These are phyloP conservation scores for Ascochyta pisi DNA, from an alignment of 2,329 filamentous ascomycete species.

Conservation along the genomic window DNA sequence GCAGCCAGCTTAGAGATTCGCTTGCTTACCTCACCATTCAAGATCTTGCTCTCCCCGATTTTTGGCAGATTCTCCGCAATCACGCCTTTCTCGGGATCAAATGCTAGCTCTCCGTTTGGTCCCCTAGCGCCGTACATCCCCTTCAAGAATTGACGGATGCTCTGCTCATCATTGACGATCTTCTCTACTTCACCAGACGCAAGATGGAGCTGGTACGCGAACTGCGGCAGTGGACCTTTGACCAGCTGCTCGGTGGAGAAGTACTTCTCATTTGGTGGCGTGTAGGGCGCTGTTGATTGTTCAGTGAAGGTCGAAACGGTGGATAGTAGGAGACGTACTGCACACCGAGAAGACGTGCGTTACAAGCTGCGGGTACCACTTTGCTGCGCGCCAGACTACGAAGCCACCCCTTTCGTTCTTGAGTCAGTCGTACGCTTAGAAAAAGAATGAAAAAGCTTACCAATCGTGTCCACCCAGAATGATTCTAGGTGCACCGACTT, in stretches of 20 bases:
- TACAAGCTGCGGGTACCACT: slow-evolving; percentile 73
- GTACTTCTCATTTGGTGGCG: slow-evolving; percentile 60
- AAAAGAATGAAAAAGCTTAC: slow-evolving; percentile 32
- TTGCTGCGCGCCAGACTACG: slow-evolving; percentile 75
- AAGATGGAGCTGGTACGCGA: slow-evolving; percentile 85
- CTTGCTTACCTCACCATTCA: slow-evolving; percentile 65
- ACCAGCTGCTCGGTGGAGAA: slow-evolving; percentile 67
- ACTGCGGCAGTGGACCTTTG: slow-evolving; percentile 67
- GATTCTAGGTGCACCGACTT: slow-evolving; percentile 64
- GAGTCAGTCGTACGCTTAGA: slow-evolving; percentile 9
- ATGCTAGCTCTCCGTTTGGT: slow-evolving; percentile 62
- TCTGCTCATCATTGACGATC: slow-evolving; percentile 60
- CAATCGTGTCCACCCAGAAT: slow-evolving; percentile 93
- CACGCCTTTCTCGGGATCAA: slow-evolving; percentile 68
- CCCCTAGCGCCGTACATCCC: slow-evolving; percentile 73
- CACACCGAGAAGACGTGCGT: slow-evolving; percentile 79
- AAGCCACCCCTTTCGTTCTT: slow-evolving; percentile 68
- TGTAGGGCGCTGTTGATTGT: slow-evolving; percentile 61
- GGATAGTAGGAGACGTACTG: slow-evolving; percentile 46
- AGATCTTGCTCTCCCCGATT: slow-evolving; percentile 63
- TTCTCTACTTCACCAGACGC: slow-evolving; percentile 64
- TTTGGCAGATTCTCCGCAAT: slow-evolving; percentile 67
- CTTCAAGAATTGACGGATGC: slow-evolving; percentile 73
- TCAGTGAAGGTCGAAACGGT: not conserved
- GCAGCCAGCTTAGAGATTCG: not conserved